Percentiles rank a stretch among this genome's conserved stretches.
Conservation (phyloP, 2,329 filamentous ascomycete species). For the Claviceps quebecensis region DNA sequence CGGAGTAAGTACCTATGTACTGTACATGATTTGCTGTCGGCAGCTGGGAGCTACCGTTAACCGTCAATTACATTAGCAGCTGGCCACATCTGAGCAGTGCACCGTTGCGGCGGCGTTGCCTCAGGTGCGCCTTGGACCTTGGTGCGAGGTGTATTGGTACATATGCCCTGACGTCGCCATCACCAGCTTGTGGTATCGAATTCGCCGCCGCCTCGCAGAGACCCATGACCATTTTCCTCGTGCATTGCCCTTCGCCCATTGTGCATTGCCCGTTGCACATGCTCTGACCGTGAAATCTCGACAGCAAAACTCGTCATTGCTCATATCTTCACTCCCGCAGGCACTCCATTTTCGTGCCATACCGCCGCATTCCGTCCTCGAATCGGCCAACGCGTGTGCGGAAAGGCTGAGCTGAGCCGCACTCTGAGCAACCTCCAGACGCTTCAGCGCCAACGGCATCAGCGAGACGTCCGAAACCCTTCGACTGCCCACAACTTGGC, state of each 20-base stretch:
- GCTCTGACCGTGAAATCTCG: neutral
- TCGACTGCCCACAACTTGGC: neutral
- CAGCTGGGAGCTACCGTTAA: too few relatives aligned
- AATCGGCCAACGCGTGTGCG: constrained; percentile 2
- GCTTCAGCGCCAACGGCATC: neutral
- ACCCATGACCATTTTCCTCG: neutral
- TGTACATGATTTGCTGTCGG: too few relatives aligned
- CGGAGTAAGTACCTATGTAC: too few relatives aligned
- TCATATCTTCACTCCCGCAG: constrained; percentile 1
- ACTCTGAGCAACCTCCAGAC: neutral
- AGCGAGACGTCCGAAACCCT: neutral
- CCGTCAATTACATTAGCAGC: too few relatives aligned
- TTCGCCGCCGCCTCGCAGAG: neutral
- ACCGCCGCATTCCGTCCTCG: constrained; percentile 2
- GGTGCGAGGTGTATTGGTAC: too few relatives aligned
- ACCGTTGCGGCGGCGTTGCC: too few relatives aligned
- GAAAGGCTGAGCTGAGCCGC: constrained; percentile 4
- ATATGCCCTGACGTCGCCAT: neutral
- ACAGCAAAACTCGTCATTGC: neutral
- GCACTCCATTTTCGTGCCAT: constrained; percentile 2
- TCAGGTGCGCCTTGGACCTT: too few relatives aligned
- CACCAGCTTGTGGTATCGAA: constrained; percentile 1
- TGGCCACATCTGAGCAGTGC: too few relatives aligned
- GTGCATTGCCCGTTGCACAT: neutral
- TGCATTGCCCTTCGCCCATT: neutral